These are phyloP conservation scores for Colletotrichum gigasporum DNA, from an alignment of 2,329 filamentous ascomycete species.

Conservation along the genomic window DNA sequence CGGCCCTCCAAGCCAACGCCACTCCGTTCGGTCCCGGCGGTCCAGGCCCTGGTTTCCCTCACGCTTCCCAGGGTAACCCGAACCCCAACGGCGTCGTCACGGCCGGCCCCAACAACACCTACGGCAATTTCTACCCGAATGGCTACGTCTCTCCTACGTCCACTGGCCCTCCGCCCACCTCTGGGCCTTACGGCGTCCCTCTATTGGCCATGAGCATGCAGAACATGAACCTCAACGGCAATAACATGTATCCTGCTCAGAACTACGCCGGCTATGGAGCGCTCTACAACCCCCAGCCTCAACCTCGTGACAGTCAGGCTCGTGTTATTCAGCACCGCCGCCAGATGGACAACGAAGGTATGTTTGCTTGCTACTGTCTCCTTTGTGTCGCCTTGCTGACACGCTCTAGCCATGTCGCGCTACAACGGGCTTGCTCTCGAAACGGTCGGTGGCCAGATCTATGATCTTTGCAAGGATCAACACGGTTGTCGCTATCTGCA, in stretches of 20 bases:
- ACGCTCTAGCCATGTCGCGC: slow-evolving; percentile 71
- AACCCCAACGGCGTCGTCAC: slow-evolving; percentile 8
- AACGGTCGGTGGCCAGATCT: slow-evolving; percentile 83
- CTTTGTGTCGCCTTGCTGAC: slow-evolving; percentile 39
- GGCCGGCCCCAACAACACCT: slow-evolving; percentile 17
- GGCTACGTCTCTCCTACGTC: slow-evolving; percentile 23
- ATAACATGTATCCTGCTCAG: slow-evolving; percentile 61
- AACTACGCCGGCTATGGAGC: slow-evolving; percentile 67
- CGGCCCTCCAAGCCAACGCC: slow-evolving; percentile 82
- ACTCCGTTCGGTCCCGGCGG: slow-evolving; percentile 78
- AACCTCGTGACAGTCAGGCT: slow-evolving; percentile 77
- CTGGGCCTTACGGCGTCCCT: slow-evolving; percentile 54
- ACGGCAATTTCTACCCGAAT: slow-evolving; percentile 25
- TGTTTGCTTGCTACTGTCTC: slow-evolving; percentile 34
- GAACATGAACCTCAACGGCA: slow-evolving; percentile 64
- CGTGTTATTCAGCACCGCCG: slow-evolving; percentile 81
- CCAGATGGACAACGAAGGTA: slow-evolving; percentile 77
- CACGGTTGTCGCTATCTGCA: slow-evolving; percentile 97
- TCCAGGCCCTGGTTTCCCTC: slow-evolving; percentile 39
- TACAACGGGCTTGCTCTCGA: slow-evolving; percentile 87
- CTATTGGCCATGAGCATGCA: slow-evolving; percentile 76
- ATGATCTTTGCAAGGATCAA: slow-evolving; percentile 94
- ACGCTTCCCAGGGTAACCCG: slow-evolving; percentile 38
- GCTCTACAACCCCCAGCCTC: slow-evolving; percentile 60
- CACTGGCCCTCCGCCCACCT: slow-evolving; percentile 13